phyloP scores from a whole-genome alignment of 345 rosid species.

The Gossypium australe region DNA sequence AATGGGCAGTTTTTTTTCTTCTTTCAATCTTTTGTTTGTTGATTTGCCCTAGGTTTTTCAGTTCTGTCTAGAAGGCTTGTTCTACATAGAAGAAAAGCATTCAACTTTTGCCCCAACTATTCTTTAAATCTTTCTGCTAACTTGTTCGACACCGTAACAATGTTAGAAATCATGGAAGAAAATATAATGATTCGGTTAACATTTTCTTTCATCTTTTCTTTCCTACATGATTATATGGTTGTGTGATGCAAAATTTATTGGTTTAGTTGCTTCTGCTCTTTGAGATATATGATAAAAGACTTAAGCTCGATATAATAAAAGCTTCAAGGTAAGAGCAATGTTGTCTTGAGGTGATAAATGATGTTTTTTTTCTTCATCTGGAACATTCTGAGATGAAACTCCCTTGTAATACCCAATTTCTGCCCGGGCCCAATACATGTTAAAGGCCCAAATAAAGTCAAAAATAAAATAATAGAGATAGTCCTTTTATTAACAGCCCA shows the following conservation, averaged over 20 bases:
- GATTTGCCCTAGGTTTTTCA: no score
- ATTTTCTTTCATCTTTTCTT: not conserved
- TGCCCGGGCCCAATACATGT: no score
- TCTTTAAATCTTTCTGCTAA: not conserved
- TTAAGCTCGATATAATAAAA: not conserved
- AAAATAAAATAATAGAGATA: no score
- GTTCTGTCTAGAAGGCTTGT: no score
- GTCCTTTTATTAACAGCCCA: no score
- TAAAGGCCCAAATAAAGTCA: no score
- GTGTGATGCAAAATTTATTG: not conserved
- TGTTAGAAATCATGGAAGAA: constrained; percentile 5
- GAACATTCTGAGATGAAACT: constrained; percentile 1
- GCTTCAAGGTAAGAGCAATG: not conserved
- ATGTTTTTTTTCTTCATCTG: not conserved
- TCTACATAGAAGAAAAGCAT: no score
- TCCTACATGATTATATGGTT: no score
- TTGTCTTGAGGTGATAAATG: not conserved
- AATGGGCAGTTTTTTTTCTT: not conserved
- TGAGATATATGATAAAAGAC: no score
- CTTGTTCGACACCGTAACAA: constrained; percentile 3
- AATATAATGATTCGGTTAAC: not conserved
- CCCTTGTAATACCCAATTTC: no score
- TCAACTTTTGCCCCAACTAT: no score
- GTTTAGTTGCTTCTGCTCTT: not conserved
- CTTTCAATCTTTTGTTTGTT: not conserved